These are phyloP conservation scores for Brachypodium distachyon DNA, from an alignment of 202 grass and related monocot species.

Conservation along the genomic window DNA sequence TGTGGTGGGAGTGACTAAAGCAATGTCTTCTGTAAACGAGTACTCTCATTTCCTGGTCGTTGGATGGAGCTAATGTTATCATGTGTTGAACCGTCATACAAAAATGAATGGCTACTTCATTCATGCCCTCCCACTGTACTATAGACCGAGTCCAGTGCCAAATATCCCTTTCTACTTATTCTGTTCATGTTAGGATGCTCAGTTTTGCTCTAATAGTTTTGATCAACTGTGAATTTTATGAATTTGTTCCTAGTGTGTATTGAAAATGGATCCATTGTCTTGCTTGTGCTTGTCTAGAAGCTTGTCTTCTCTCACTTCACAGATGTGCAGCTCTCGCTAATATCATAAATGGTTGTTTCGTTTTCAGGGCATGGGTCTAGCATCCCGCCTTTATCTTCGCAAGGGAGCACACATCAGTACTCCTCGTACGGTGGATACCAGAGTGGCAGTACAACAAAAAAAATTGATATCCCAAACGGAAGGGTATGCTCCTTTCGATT, in stretches of 20 bases:
- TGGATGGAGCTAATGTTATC: background rate
- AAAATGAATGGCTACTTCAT: background rate
- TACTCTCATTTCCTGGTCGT: background rate
- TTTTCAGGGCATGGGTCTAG: slow-evolving; percentile 38
- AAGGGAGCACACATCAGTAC: slow-evolving; percentile 38
- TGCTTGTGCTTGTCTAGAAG: background rate
- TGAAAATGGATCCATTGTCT: background rate
- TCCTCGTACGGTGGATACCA: slow-evolving; percentile 77
- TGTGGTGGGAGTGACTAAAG: background rate
- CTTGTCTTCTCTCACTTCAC: background rate
- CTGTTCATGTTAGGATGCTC: background rate
- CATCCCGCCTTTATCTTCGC: slow-evolving; percentile 55
- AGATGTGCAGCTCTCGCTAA: background rate
- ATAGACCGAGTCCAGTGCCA: background rate
- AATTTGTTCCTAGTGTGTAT: background rate
- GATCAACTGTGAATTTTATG: background rate
- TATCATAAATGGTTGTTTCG: background rate
- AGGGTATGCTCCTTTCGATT: slow-evolving; percentile 36
- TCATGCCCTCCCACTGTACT: too few species aligned
- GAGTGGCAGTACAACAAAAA: slow-evolving; percentile 57
- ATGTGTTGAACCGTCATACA: background rate
- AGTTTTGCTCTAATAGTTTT: background rate
- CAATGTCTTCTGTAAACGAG: background rate
- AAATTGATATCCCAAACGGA: slow-evolving; percentile 91
- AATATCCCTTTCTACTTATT: background rate